Conservation (phyloP, 2,329 filamentous ascomycete genomes). For the Colletotrichum spaethianum region DNA sequence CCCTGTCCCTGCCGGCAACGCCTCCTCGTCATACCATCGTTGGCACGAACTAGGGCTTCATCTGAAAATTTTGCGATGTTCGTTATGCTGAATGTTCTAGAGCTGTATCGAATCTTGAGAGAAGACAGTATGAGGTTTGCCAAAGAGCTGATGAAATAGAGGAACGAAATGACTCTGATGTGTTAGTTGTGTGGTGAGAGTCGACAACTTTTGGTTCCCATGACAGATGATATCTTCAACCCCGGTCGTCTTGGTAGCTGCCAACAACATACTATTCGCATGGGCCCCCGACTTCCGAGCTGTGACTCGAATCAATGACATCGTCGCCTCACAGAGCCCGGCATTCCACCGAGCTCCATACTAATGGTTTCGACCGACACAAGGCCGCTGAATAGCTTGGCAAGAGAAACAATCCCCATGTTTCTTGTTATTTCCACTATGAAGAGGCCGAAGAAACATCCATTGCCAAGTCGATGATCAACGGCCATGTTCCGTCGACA, state of each 20-base stretch:
- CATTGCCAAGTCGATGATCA: background rate
- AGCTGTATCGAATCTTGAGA: too few species aligned
- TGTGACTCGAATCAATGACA: background rate
- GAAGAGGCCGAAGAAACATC: background rate
- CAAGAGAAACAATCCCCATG: conserved; percentile 5
- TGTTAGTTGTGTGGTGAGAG: background rate
- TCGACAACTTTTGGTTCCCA: background rate
- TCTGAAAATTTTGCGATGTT: background rate
- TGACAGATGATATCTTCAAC: too few species aligned
- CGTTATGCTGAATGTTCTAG: too few species aligned
- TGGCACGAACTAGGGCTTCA: background rate
- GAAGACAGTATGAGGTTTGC: background rate
- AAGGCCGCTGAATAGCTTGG: conserved; percentile 30
- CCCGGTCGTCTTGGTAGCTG: background rate
- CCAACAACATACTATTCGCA: too few species aligned
- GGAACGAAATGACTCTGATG: too few species aligned
- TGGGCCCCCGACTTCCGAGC: background rate
- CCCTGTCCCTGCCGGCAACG: background rate
- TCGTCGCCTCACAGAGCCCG: background rate
- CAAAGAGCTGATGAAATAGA: background rate
- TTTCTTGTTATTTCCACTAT: background rate
- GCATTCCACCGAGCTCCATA: background rate
- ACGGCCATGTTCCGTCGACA: background rate
- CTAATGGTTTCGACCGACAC: conserved; percentile 14
- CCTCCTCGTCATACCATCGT: background rate